phyloP scores from a whole-genome alignment of 2,329 filamentous ascomycete genomes.

The Xylaria multiplex region DNA sequence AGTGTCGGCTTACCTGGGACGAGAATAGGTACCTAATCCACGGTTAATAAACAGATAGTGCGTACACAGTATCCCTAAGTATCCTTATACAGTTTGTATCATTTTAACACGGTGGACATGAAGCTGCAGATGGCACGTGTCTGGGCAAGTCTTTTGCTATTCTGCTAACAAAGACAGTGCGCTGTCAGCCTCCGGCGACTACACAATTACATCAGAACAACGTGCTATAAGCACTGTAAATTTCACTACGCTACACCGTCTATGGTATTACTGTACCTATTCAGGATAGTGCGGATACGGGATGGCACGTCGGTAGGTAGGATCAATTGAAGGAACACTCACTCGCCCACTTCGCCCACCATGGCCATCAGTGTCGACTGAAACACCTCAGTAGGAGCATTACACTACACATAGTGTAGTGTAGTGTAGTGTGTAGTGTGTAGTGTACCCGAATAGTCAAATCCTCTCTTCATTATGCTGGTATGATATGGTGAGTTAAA shows the following conservation, averaged over 20 bases:
- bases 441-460: conserved; percentile 4
- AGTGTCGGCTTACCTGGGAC: conserved; percentile 8
- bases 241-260: neutral
- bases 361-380: conserved; percentile 25
- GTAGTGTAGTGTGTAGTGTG: too few species aligned
- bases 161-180: neutral
- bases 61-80: neutral
- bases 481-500: neutral
- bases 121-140: neutral
- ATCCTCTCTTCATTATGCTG: neutral
- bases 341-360: conserved; percentile 8
- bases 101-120: neutral
- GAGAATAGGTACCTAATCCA: conserved; percentile 20
- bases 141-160: too few species aligned
- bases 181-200: neutral
- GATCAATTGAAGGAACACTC: conserved; percentile 32
- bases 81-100: neutral
- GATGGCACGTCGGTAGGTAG: neutral
- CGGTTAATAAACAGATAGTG: conserved; percentile 14
- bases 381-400: conserved; percentile 30
- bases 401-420: neutral
- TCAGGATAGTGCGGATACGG: neutral
- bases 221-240: neutral
- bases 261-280: conserved; percentile 11
- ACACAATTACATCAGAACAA: neutral